phyloP scores from a whole-genome alignment of 2,329 filamentous ascomycete genomes.

The Cladorrhinum sp. region DNA sequence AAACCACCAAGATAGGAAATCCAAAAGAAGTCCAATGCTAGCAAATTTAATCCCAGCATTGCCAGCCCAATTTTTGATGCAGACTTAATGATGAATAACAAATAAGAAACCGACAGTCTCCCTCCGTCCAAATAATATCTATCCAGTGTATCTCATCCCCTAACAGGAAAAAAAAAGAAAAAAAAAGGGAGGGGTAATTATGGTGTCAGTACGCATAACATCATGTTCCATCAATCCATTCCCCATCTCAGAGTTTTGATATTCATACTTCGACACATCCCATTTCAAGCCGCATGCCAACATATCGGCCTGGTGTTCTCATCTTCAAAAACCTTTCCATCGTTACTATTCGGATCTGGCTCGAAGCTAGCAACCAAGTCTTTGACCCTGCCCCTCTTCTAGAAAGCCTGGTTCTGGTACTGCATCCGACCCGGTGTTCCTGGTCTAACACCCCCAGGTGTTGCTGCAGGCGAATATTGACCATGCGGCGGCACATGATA shows the following conservation, averaged over 20 bases:
- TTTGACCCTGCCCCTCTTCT: constrained; percentile 22
- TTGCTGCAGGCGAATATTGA: constrained; percentile 27
- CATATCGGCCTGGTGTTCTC: neutral
- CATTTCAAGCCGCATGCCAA: neutral
- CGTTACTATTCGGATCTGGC: neutral
- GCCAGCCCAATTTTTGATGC: neutral
- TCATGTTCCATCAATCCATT: neutral
- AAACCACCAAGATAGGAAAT: neutral
- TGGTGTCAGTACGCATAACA: neutral
- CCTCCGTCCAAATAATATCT: neutral
- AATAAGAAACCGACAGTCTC: neutral
- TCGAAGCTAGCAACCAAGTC: constrained; percentile 21
- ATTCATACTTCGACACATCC: neutral
- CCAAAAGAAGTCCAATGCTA: constrained; percentile 2
- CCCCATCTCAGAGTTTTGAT: neutral
- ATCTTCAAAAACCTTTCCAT: neutral
- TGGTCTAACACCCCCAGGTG: constrained; percentile 19
- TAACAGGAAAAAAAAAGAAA: neutral
- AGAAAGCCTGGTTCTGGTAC: constrained; percentile 35
- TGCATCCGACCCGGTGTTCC: constrained; percentile 28
- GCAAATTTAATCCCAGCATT: neutral
- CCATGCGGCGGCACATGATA: constrained; percentile 27
- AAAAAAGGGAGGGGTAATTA: too few relatives aligned
- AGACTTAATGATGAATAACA: neutral
- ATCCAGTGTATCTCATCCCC: neutral